Evolutionary conservation across 2,329 filamentous ascomycete species (phyloP), one percentile per base, ranked within the genome.

Genomic region (Epicoccum sorghinum): DNA sequence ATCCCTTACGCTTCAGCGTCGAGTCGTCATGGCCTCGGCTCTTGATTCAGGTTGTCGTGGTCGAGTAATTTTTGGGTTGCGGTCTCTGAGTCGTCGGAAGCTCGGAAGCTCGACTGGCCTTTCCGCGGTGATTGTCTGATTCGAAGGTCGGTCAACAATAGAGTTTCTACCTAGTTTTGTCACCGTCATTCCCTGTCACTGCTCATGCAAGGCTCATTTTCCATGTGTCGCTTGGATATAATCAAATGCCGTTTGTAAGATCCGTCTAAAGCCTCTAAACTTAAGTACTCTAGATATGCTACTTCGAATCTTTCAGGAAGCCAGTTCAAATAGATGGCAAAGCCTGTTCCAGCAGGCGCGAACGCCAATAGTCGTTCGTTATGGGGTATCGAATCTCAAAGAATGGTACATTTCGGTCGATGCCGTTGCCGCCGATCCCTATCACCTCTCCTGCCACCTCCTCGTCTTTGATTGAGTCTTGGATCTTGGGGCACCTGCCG

Each of bases 321-420:
- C 32, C 37, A 27, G 32, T 35, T 25, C 25, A 50, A 51, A 33
- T 13, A 43, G 7, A 55, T 36, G 29, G 23, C 33, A 43, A 32
- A 39, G 52, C 62, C 64, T 62, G 62, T 40, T 66, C 65, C 65
- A 59, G 65, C 65, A 64, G 62, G 64, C 49, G 36, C 36, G 38
- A 52, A 52, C 53, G 58, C 58, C 53, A 60, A 52, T 49, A 48
- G 49, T 57, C 45, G 46, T 58, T 52, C 43, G 50, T 57, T 27
- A 52, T 58, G 53, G 46, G 64, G 61, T 63, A 65, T 66, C 59
- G 55, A 60, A 50, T 54, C 61, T 65, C 55, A 68, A 60, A 68
- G 62, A 53, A 68, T 67, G 24, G 65, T 64, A 56, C 65, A 68
- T 57, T 67, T 64, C 30, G 65, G 65, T 40, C 64, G 55, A 45